Evolutionary conservation across 2,329 filamentous ascomycete species (phyloP).

Genomic region (Periconia sp.): DNA sequence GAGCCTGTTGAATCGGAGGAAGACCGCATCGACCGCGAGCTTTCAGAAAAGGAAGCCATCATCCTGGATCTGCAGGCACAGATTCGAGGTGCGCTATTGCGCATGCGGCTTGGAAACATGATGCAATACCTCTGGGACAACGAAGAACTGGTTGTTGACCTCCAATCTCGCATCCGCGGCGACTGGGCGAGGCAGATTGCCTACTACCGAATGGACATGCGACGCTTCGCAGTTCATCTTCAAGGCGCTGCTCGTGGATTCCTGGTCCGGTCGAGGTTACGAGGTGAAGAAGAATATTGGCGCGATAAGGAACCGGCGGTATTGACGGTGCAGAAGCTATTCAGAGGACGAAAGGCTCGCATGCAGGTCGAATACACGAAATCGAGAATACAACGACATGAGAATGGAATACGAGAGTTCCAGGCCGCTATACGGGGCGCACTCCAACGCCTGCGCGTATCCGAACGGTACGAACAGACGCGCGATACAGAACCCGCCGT

Average conservation of each 20-base stretch:
- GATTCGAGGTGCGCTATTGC: slow-evolving; percentile 77
- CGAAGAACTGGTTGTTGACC: slow-evolving; percentile 76
- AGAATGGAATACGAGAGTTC: slow-evolving; percentile 55
- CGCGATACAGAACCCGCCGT: slow-evolving; percentile 67
- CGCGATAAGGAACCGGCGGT: slow-evolving; percentile 74
- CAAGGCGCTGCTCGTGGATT: slow-evolving; percentile 82
- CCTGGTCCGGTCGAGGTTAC: slow-evolving; percentile 69
- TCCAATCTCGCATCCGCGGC: slow-evolving; percentile 87
- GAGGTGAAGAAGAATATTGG: slow-evolving; percentile 70
- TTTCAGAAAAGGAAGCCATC: slow-evolving; percentile 74
- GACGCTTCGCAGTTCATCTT: slow-evolving; percentile 75
- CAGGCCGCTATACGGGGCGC: slow-evolving; percentile 63
- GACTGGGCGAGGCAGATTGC: slow-evolving; percentile 86
- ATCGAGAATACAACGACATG: slow-evolving; percentile 53
- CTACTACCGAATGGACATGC: slow-evolving; percentile 83
- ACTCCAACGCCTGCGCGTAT: slow-evolving; percentile 49
- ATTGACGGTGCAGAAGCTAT: slow-evolving; percentile 80
- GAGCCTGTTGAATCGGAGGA: slow-evolving; percentile 84
- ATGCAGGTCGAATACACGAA: slow-evolving; percentile 54
- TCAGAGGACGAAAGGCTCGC: slow-evolving; percentile 68
- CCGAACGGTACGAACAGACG: slow-evolving; percentile 64
- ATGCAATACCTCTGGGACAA: slow-evolving; percentile 93
- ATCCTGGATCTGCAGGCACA: slow-evolving; percentile 87
- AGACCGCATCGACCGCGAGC: slow-evolving; percentile 81
- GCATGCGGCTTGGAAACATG: slow-evolving; percentile 75